phyloP scores from a whole-genome alignment of 371 early-diverging fungal genomes.

The Mortierella sp. region DNA sequence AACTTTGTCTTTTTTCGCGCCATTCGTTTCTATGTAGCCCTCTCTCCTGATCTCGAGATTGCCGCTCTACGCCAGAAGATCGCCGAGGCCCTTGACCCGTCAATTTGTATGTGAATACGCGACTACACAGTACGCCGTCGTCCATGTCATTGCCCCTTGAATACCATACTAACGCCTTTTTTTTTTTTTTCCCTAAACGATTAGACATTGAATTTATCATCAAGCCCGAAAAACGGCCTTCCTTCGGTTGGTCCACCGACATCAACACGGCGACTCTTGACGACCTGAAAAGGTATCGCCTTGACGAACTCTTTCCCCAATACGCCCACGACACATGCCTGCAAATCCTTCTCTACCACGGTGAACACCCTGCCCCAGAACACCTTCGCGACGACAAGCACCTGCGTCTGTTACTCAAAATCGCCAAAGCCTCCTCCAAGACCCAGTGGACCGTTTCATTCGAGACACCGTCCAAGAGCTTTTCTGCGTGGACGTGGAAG shows the following conservation, averaged over 20 bases:
- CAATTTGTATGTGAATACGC: too few relatives aligned
- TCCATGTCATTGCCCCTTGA: too few relatives aligned
- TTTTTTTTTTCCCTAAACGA: background rate
- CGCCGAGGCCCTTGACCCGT: too few relatives aligned
- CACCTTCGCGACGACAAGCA: background rate
- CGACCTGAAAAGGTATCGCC: background rate
- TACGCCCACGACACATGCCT: constrained; percentile 9
- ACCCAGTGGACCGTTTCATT: background rate
- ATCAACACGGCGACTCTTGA: constrained; percentile 22
- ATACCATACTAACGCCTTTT: too few relatives aligned
- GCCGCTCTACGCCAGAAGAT: too few relatives aligned
- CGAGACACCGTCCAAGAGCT: constrained; percentile 19
- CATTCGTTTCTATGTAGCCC: too few relatives aligned
- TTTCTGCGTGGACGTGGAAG: constrained; percentile 15
- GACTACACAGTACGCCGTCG: too few relatives aligned
- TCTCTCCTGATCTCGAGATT: too few relatives aligned
- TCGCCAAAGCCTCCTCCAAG: constrained; percentile 10
- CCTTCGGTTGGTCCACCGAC: constrained; percentile 7
- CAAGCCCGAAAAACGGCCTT: constrained; percentile 19
- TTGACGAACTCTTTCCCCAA: constrained; percentile 1
- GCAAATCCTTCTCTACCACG: constrained; percentile 13
- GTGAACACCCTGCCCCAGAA: background rate
- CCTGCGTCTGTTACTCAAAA: constrained; percentile 14
- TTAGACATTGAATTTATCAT: constrained; percentile 18
- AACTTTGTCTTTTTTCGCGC: too few relatives aligned